phyloP scores from a whole-genome alignment of 1,284 basidiomycete species.

The Cystobasidiaceae sp. region DNA sequence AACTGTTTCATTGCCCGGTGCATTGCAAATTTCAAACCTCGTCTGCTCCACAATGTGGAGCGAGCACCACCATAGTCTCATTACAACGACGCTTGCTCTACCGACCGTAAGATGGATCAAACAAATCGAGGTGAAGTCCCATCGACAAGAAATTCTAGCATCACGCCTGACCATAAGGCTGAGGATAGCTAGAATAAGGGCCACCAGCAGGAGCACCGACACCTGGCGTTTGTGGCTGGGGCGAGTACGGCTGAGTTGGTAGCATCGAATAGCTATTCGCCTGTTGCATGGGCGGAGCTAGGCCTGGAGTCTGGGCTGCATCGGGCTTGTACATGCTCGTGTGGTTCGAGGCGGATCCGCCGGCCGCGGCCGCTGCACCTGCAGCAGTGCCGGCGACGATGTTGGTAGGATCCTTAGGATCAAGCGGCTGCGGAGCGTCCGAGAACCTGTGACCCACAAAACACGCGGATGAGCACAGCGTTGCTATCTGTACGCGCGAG shows the following conservation, averaged over 20 bases:
- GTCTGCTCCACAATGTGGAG: no score
- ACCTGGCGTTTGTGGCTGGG: background rate
- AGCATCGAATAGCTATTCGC: conserved; percentile 10
- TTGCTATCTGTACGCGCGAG: background rate
- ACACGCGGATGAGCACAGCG: background rate
- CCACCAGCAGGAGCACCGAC: background rate
- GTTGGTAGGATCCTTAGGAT: background rate
- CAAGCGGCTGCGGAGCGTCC: conserved; percentile 5
- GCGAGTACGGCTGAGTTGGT: conserved; percentile 8
- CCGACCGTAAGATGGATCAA: background rate
- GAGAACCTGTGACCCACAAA: background rate
- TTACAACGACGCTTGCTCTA: background rate
- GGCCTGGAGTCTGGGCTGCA: background rate
- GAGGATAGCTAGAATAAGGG: conserved; percentile 15
- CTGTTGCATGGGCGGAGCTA: background rate
- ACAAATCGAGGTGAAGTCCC: background rate
- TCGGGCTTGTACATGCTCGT: background rate
- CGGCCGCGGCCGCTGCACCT: background rate
- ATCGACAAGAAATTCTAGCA: background rate
- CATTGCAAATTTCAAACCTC: background rate
- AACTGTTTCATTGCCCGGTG: no score
- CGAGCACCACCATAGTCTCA: no score
- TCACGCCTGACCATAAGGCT: conserved; percentile 13
- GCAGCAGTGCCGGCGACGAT: background rate
- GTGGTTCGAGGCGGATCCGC: background rate